A percentile compares a stretch with the other conserved stretches of the same genome.
Conservation (phyloP, 1,284 basidiomycete genomes). For the Ceratobasidium sp. region DNA sequence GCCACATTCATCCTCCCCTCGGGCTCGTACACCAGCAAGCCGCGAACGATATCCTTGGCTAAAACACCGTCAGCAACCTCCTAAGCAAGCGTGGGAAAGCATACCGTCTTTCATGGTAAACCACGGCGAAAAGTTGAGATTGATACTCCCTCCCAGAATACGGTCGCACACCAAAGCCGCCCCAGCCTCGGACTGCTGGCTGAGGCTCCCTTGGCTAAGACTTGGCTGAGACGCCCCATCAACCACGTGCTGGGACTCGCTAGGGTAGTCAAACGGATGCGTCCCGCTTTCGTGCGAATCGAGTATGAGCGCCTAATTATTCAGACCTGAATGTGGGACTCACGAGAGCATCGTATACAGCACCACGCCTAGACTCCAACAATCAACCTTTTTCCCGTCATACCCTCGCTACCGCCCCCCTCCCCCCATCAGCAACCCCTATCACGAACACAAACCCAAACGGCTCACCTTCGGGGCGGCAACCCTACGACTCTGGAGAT, state of each 20-base stretch:
- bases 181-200: constrained; percentile 30
- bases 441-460: no score
- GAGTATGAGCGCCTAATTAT: constrained; percentile 4
- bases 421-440: no score
- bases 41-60: constrained; percentile 44
- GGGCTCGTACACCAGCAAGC: constrained; percentile 65
- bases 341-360: constrained; percentile 82
- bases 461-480: constrained; percentile 12
- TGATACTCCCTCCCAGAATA: constrained; percentile 67
- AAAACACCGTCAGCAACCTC: constrained; percentile 40
- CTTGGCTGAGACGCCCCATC: constrained; percentile 15
- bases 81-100: constrained; percentile 44
- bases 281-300: constrained; percentile 59
- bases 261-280: constrained; percentile 72
- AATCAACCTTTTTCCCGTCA: constrained; percentile 78
- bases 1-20: constrained; percentile 53
- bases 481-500: not conserved
- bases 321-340: constrained; percentile 49
- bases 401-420: constrained; percentile 66
- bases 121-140: constrained; percentile 65
- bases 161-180: constrained; percentile 52
- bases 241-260: constrained; percentile 43
- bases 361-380: constrained; percentile 81
- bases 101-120: constrained; percentile 63
- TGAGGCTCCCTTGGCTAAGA: not conserved